Evolutionary conservation across 1,139 yeast genomes (phyloP), one percentile per base, ranked within the genome.

Genomic region (Meyerozyma carpophila): DNA sequence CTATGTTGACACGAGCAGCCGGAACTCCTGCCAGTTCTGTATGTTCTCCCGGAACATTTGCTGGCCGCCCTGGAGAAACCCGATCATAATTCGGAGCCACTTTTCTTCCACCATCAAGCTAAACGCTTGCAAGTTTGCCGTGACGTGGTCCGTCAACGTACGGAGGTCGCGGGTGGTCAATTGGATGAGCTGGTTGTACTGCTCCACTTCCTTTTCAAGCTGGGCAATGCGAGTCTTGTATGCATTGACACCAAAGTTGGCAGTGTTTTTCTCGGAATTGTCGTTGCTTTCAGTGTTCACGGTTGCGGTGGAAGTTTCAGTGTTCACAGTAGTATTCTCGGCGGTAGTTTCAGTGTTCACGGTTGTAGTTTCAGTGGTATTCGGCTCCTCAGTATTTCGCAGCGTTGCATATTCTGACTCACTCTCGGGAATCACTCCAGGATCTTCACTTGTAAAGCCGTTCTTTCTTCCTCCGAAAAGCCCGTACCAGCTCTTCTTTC

Each of bases 401-500:
- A 8, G 24, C 8, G 24, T 21, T 5, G 24, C 18, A 16, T 16
- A 16, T 16, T 16, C 18, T 16, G 18, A 3, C 18, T 3, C 18
- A 16, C 18, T 16, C 18, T 16, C 18, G 18, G 18, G 18, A 2
- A 16, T 3, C 18, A 16, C 3, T 16, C 18, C 18, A 14, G 42
- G 37, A 16, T 50, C 53, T 8, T 46, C 52, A 2, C 18, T 16
- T 3, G 18, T 34, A 29, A 40, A 40, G 3, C 44, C 25, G n/a
- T n/a, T 41, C 36, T 20, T n/a, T 43, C 58, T 63, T 3, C 77
- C 77, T 2, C 77, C 78, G 54, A 73, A 73, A 10, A 73, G 54
- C 8, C 75, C 75, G 48, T 71, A 72, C 77, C 77, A 73, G 24
- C 73, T 62, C 45, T 68, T 65, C 47, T 69, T 70, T 8, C 54